Evolutionary conservation across 2,329 filamentous ascomycete species (phyloP).

Genomic region (Calonectria fujianensis): DNA sequence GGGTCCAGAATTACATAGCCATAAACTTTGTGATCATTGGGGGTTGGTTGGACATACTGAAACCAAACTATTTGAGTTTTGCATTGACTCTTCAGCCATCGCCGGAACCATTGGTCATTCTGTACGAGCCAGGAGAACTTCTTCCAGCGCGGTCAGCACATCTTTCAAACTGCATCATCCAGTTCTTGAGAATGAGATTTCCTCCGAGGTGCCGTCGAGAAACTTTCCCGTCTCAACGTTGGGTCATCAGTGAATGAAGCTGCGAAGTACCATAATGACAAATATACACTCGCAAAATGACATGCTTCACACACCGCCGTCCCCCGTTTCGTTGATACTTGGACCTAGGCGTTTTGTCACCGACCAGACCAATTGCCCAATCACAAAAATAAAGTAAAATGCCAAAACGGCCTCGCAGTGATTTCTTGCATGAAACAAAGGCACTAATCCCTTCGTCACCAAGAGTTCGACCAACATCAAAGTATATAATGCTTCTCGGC

Average conservation of each 20-base stretch:
- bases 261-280: background rate
- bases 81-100: background rate
- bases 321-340: background rate
- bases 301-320: background rate
- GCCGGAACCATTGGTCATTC: no score
- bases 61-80: background rate
- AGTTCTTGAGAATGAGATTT: no score
- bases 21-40: slow-evolving; percentile 38
- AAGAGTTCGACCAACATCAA: background rate
- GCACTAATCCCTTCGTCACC: background rate
- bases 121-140: no score
- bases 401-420: background rate
- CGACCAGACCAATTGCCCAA: background rate
- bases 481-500: background rate
- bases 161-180: no score
- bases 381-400: background rate
- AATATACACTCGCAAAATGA: background rate
- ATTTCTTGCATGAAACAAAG: background rate
- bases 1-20: slow-evolving; percentile 74
- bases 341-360: background rate
- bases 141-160: no score
- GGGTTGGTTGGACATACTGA: background rate
- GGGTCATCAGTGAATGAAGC: background rate
- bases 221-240: no score
- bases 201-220: no score